Evolutionary conservation across 2,329 filamentous ascomycete species (phyloP).

Genomic region (Gaeumannomyces sp.): DNA sequence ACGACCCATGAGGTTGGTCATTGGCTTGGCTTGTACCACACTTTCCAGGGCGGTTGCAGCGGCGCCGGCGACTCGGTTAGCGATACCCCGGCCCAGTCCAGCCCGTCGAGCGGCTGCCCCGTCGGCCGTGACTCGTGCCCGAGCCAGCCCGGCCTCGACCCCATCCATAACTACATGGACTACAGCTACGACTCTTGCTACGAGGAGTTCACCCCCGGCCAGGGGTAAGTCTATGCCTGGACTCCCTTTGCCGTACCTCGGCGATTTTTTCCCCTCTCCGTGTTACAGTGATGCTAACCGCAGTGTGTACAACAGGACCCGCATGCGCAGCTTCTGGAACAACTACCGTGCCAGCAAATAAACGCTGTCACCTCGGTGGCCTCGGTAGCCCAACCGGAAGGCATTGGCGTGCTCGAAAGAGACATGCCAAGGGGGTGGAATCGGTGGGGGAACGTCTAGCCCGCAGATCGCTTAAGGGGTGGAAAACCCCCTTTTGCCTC

Average conservation of each 20-base stretch:
- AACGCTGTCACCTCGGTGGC: neutral
- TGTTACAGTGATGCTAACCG: neutral
- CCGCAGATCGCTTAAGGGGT: too few relatives aligned
- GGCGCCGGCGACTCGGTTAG: slow-evolving; percentile 31
- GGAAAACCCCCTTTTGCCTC: neutral
- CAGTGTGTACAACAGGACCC: neutral
- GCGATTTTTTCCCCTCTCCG: too few relatives aligned
- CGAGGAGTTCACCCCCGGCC: slow-evolving; percentile 1
- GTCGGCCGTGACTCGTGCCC: slow-evolving; percentile 27
- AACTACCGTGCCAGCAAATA: neutral
- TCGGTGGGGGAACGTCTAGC: too few relatives aligned
- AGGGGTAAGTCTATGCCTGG: neutral
- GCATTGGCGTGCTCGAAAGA: neutral
- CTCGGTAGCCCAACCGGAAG: neutral
- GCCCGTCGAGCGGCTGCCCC: slow-evolving; percentile 30
- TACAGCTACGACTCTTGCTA: slow-evolving; percentile 20
- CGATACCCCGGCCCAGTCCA: slow-evolving; percentile 34
- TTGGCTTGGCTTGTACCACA: slow-evolving; percentile 39
- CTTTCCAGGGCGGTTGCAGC: slow-evolving; percentile 35
- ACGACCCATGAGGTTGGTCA: slow-evolving; percentile 36
- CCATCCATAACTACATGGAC: slow-evolving; percentile 32
- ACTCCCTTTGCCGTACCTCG: too few relatives aligned
- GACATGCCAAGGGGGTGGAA: neutral
- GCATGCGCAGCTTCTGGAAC: slow-evolving; percentile 3
- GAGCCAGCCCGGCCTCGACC: slow-evolving; percentile 22